These are phyloP conservation scores for Leptomonas seymouri DNA, from an alignment of 208 protist genomes.

Conservation along the genomic window DNA sequence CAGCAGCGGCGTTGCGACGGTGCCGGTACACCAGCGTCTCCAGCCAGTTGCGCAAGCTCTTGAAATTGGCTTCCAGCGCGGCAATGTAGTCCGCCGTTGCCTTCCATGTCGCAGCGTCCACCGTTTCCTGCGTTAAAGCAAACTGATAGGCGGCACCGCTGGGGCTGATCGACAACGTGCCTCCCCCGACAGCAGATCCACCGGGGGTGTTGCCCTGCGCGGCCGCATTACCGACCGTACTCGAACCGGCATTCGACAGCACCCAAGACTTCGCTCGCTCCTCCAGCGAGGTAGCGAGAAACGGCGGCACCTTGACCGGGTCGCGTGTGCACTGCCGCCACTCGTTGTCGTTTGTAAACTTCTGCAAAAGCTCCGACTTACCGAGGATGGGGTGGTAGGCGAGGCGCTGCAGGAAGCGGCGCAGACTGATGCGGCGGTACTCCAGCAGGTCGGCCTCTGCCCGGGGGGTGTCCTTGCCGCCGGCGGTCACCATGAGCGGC, in stretches of 20 bases:
- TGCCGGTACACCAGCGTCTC: slow-evolving; percentile 34
- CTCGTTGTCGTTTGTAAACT: slow-evolving; percentile 79
- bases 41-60: slow-evolving; percentile 33
- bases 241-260: neutral
- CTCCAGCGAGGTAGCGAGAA: slow-evolving; percentile 37
- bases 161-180: slow-evolving; percentile 1
- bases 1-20: slow-evolving; percentile 20
- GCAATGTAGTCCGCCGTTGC: slow-evolving; percentile 32
- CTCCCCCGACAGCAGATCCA: neutral
- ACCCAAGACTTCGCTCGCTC: slow-evolving; percentile 31
- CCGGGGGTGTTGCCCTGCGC: neutral
- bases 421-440: slow-evolving; percentile 79
- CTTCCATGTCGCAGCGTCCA: slow-evolving; percentile 36
- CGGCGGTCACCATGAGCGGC: slow-evolving; percentile 20
- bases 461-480: slow-evolving; percentile 29
- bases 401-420: slow-evolving; percentile 78
- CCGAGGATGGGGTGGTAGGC: slow-evolving; percentile 73
- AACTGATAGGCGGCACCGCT: slow-evolving; percentile 29
- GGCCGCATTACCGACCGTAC: neutral
- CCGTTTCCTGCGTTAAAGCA: slow-evolving; percentile 29
- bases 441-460: slow-evolving; percentile 49
- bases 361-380: slow-evolving; percentile 54
- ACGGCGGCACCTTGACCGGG: slow-evolving; percentile 37
- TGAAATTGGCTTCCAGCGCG: slow-evolving; percentile 31
- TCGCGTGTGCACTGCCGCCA: slow-evolving; percentile 66